Evolutionary conservation across 208 protist species (phyloP), one percentile per base, ranked within the genome.

Genomic region (Wallacemonas sp.): DNA sequence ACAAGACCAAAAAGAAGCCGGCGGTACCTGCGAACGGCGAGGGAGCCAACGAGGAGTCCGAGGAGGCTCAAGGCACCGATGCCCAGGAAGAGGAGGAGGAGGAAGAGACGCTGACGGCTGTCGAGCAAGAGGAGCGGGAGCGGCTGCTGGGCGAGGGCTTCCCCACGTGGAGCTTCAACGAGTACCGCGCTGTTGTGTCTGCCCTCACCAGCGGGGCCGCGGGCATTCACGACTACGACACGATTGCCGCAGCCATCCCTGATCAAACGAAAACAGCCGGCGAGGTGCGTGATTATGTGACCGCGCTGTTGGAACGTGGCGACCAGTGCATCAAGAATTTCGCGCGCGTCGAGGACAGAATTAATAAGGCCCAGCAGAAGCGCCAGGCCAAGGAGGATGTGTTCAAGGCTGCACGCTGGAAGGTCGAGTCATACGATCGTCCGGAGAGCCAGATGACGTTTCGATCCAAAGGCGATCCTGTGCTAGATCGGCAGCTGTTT

Each of bases 81-180:
- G 70, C 27, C 12, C 70, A 61, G 63, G 75, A 66, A 17, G 78
- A 86, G 11, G 66, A 63, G 34, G 70, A 51, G 14, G 83, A 79
- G 33, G 79, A 84, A 11, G 85, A 92, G 61, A 77, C 77, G 3
- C 66, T 94, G 27, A 85, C 83, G 1, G 68, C 75, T 12, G 82
- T 91, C 19, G 85, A 93, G 75, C 80, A 80, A 58, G 90, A 90
- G 63, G 87, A 96, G 73, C 79, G 86, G 26, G 87, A 92, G 73
- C 67, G 77, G 31, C 72, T 96, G 31, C 68, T 94, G 22, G 64
- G 62, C 42, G 87, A 94, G 42, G 90, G 90, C 19, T 96, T 96
- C 56, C 46, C 77, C 0, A 83, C 65, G 62, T 96, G 90, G 88
- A 82, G 56, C 27, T 74, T 67, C 44, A 26, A 39, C 1, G 87